These are phyloP conservation scores for Baorangia bicolor DNA, from an alignment of 768 basidiomycete genomes.

Conservation along the genomic window DNA sequence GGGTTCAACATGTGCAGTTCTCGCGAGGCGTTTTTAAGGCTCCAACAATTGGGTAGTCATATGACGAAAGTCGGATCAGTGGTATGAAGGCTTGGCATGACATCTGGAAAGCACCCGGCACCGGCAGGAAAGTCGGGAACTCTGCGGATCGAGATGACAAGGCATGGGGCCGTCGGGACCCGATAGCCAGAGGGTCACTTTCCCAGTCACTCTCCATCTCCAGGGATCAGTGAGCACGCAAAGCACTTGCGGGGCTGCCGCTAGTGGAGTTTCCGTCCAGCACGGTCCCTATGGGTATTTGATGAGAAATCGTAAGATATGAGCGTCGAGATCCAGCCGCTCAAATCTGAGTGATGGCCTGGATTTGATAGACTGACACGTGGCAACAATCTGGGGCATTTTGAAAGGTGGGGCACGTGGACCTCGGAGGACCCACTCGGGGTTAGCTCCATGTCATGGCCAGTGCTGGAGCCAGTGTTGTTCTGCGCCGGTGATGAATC, in stretches of 20 bases:
- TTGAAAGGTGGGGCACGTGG: not conserved
- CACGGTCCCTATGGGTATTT: not conserved
- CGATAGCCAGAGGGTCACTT: conserved; percentile 3
- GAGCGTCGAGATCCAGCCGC: not conserved
- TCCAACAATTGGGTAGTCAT: not conserved
- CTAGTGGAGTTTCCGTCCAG: not conserved
- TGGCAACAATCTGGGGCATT: not conserved
- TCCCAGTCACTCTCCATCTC: not conserved
- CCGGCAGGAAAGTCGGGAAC: not conserved
- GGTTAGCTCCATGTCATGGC: not conserved
- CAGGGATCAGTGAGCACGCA: not conserved
- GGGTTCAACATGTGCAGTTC: not conserved
- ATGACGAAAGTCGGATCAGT: not conserved
- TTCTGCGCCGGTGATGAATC: not conserved
- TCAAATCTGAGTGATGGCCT: not conserved
- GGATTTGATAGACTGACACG: not conserved
- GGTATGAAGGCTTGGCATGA: not conserved
- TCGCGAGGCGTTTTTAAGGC: conserved; percentile 2
- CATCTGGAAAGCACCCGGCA: not conserved
- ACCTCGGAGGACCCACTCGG: not conserved
- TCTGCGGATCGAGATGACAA: not conserved
- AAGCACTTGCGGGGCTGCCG: not conserved
- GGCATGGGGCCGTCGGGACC: not conserved
- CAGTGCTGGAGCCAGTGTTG: not conserved
- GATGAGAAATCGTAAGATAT: not conserved